These are phyloP conservation scores for Acrocalymma vagum DNA, from an alignment of 2,329 filamentous ascomycete genomes.

Conservation along the genomic window DNA sequence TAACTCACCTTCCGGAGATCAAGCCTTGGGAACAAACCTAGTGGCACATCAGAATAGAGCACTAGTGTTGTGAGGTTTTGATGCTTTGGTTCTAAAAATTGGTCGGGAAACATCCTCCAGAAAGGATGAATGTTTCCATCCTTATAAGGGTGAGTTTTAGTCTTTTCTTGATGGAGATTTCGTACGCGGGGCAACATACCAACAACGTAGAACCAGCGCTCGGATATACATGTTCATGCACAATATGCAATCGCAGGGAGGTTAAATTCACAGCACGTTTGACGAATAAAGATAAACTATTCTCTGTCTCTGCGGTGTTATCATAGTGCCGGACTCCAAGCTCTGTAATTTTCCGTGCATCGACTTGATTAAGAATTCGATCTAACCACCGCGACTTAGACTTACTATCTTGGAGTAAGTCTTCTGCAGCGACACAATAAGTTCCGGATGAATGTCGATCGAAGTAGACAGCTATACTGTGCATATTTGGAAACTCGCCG, in stretches of 20 bases:
- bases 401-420: no score
- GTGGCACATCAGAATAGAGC: constrained; percentile 11
- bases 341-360: no score
- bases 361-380: no score
- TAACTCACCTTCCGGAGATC: constrained; percentile 7
- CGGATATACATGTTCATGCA: constrained; percentile 2
- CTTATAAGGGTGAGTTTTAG: no score
- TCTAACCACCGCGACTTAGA: no score
- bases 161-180: not conserved
- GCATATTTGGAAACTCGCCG: no score
- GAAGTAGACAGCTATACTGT: no score
- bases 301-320: not conserved
- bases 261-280: not conserved
- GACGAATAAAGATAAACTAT: no score
- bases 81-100: constrained; percentile 5
- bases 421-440: no score
- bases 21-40: constrained; percentile 15
- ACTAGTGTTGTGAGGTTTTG: constrained; percentile 6
- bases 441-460: no score
- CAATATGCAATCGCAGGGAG: constrained; percentile 11
- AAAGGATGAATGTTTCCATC: constrained; percentile 1
- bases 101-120: constrained; percentile 5
- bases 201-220: not conserved
- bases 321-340: not conserved
- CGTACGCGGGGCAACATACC: not conserved